These are phyloP conservation scores for Trichoderma sp. DNA, from an alignment of 2,329 filamentous ascomycete species.

Conservation along the genomic window DNA sequence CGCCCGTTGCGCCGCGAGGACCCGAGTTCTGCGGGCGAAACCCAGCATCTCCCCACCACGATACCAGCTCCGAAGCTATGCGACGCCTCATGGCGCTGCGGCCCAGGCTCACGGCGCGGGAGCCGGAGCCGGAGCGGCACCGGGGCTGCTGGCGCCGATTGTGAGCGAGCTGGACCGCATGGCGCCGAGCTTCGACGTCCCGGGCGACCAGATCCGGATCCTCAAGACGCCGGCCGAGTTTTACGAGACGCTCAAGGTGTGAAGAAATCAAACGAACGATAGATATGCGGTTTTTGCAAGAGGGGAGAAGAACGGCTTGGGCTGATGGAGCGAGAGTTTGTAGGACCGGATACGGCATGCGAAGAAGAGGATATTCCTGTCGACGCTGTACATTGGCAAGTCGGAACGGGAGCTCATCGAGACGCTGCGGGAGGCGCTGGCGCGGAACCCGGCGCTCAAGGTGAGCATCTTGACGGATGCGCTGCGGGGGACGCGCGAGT, in stretches of 20 bases:
- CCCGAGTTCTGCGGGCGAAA: conserved; percentile 36
- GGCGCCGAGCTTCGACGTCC: conserved; percentile 85
- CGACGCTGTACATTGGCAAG: conserved; percentile 96
- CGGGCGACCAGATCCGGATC: conserved; percentile 78
- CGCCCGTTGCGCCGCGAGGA: conserved; percentile 38
- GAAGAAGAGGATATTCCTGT: conserved; percentile 80
- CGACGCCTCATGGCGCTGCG: conserved; percentile 40
- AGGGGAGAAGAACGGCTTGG: neutral
- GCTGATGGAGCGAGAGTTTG: conserved; percentile 11
- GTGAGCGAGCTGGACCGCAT: conserved; percentile 79
- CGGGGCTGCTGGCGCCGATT: conserved; percentile 56
- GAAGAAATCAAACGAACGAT: neutral
- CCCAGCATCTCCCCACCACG: conserved; percentile 37
- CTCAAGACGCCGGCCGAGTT: conserved; percentile 83
- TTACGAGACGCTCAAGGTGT: conserved; percentile 87
- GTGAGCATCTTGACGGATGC: conserved; percentile 91
- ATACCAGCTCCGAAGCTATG: conserved; percentile 47
- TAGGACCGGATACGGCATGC: conserved; percentile 81
- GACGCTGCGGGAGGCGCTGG: conserved; percentile 74
- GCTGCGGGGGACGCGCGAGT: conserved; percentile 86
- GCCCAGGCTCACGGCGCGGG: conserved; percentile 33
- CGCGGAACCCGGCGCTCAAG: conserved; percentile 71
- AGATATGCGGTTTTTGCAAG: too few relatives aligned
- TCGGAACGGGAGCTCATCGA: conserved; percentile 86
- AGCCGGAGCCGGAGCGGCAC: conserved; percentile 34